Base-by-base conservation (phyloP, 257 asterid genomes). In the Solanum paucissectum region DNA sequence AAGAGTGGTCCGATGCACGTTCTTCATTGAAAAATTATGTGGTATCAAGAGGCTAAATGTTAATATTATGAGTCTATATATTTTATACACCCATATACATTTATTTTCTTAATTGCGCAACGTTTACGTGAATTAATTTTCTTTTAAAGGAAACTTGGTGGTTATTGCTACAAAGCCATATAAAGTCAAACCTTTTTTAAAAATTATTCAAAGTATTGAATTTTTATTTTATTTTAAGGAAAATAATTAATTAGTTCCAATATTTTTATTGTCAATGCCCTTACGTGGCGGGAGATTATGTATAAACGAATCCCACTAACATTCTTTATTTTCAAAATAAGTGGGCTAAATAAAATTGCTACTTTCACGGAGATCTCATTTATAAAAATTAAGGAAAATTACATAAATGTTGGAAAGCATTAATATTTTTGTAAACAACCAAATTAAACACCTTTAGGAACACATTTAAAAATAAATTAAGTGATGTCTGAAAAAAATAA, bases 321-420 rank as follows among this genome's bases (percentile, higher is more conserved):
- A 81, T 81, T 81, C 85, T 29, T n/a, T 16, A 18, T 7, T 77
- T 81, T 81, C 25, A 29, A 44, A 77, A 79, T 79, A 27, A 42
- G 84, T 44, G 25, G 64, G 38, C 84, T 25, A 44, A 79, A 79
- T 13, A 42, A 46, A 81, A 81, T 81, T 81, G 64, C 85, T 46
- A 46, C 12, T 27, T 18, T 46, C 68, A 81, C 68, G 69, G 85
- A 81, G 85, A 81, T 81, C 69, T 81, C 85, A 10, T 27, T 16
- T 81, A 46, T 9, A 29, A 27, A 46, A 5, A 81, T 9, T 46
- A 79, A 25, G 38, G 7, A 77, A 40, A 79, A 40, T 2, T 13
- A 25, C 13, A 40, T 9, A 13, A 77, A 42, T 79, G 21, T 7
- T 44, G 11, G 38, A 9, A 52, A 25, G 5, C 62, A 40, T 40